Percentiles rank a stretch among this genome's conserved stretches.
Conservation (phyloP, 2,329 filamentous ascomycete species). For the Clonostachys chloroleuca region DNA sequence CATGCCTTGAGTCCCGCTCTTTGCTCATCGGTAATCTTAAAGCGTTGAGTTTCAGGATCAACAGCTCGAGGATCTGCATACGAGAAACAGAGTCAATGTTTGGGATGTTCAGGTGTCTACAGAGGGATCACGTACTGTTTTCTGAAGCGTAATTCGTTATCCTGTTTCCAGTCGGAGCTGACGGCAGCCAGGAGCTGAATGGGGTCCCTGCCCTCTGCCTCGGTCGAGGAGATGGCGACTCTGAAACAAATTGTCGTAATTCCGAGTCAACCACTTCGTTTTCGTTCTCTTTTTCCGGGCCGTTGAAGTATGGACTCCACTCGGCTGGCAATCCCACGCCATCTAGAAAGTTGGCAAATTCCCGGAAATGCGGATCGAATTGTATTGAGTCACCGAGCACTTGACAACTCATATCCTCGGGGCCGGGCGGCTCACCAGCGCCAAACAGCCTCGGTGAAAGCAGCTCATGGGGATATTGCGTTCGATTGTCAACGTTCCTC, state of each 20-base stretch:
- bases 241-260: slow-evolving; percentile 6
- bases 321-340: slow-evolving; percentile 28
- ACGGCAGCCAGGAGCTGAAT: slow-evolving; percentile 29
- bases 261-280: slow-evolving; percentile 12
- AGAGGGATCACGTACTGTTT: not conserved
- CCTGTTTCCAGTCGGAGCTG: slow-evolving; percentile 20
- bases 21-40: slow-evolving; percentile 26
- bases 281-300: slow-evolving; percentile 9
- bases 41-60: slow-evolving; percentile 11
- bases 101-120: too few species aligned
- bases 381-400: slow-evolving; percentile 5
- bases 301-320: slow-evolving; percentile 29
- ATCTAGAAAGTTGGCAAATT: slow-evolving; percentile 30
- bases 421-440: not conserved
- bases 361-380: slow-evolving; percentile 24
- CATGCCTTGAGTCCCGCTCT: slow-evolving; percentile 13
- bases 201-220: slow-evolving; percentile 20
- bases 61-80: slow-evolving; percentile 7
- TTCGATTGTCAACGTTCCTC: slow-evolving; percentile 1
- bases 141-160: slow-evolving; percentile 6
- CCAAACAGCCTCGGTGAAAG: slow-evolving; percentile 8
- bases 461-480: slow-evolving; percentile 17
- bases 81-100: too few species aligned
- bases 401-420: not conserved
- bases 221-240: slow-evolving; percentile 4